A percentile compares a stretch with the other conserved stretches of the same genome.
Evolutionary conservation across 305 asterid species (phyloP).

Genomic region (Stenogyne calaminthoides): DNA sequence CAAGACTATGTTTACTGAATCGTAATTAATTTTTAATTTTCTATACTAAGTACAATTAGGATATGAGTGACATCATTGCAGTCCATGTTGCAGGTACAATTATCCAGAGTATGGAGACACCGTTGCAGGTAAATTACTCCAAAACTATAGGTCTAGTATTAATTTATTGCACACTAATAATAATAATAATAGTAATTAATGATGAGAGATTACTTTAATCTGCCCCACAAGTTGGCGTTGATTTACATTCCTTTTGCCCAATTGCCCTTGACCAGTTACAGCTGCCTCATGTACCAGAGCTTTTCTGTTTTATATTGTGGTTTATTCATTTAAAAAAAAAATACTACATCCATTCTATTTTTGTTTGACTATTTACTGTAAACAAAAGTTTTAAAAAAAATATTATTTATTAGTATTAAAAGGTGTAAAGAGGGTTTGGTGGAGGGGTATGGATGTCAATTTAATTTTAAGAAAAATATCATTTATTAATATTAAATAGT

Average conservation of each 20-base stretch:
- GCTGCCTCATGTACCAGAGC: not conserved
- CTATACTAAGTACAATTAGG: not conserved
- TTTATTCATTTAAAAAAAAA: not conserved
- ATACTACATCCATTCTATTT: too few relatives aligned
- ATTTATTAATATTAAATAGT: too few relatives aligned
- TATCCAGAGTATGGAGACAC: slow-evolving; percentile 31
- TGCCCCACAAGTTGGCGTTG: slow-evolving; percentile 19
- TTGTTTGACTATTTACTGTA: too few relatives aligned
- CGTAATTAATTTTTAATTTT: slow-evolving; percentile 3
- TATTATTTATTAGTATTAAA: too few relatives aligned
- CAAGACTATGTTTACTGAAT: slow-evolving; percentile 5
- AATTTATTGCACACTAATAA: not conserved
- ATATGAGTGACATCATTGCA: slow-evolving; percentile 33
- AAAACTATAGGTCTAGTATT: slow-evolving; percentile 10
- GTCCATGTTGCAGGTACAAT: slow-evolving; percentile 30
- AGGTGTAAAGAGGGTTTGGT: too few relatives aligned
- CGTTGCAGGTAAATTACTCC: slow-evolving; percentile 11
- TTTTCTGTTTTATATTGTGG: not conserved
- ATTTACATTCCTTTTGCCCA: slow-evolving; percentile 24
- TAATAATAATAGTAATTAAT: not conserved
- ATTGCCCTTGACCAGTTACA: slow-evolving; percentile 12
- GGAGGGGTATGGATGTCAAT: too few relatives aligned
- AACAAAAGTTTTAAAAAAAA: too few relatives aligned
- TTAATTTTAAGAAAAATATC: too few relatives aligned
- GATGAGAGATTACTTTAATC: not conserved